Conservation (phyloP, 495 filamentous ascomycete genomes). For the Pseudevernia furfuracea region DNA sequence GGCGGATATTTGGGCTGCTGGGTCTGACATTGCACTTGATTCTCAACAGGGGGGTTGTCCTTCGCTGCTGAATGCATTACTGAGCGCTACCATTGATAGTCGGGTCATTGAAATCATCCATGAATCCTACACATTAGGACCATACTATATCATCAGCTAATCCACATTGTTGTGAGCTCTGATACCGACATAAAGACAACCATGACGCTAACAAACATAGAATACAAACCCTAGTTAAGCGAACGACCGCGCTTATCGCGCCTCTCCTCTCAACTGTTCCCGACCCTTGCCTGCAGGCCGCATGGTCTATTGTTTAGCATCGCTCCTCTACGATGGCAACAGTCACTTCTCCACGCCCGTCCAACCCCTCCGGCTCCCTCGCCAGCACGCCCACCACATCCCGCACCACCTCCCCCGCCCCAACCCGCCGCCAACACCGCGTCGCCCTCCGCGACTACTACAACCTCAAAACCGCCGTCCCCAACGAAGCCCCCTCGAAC, state of each 20-base stretch:
- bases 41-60: background rate
- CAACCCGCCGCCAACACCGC: conserved; percentile 54
- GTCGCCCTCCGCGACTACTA: conserved; percentile 92
- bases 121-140: background rate
- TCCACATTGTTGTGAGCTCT: background rate
- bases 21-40: conserved; percentile 31
- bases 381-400: conserved; percentile 45
- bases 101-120: background rate
- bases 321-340: conserved; percentile 59
- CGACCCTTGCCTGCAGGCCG: background rate
- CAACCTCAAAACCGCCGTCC: conserved; percentile 58
- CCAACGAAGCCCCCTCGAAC: conserved; percentile 28
- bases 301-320: background rate
- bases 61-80: background rate
- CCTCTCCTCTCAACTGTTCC: background rate
- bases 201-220: background rate
- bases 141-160: background rate
- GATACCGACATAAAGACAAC: background rate
- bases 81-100: background rate
- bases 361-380: conserved; percentile 64
- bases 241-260: background rate
- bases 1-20: conserved; percentile 33
- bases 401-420: conserved; percentile 42
- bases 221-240: background rate
- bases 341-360: conserved; percentile 60